Evolutionary conservation across 192 early-diverging fungal species (phyloP).

Genomic region (Chytriomyces confervae): DNA sequence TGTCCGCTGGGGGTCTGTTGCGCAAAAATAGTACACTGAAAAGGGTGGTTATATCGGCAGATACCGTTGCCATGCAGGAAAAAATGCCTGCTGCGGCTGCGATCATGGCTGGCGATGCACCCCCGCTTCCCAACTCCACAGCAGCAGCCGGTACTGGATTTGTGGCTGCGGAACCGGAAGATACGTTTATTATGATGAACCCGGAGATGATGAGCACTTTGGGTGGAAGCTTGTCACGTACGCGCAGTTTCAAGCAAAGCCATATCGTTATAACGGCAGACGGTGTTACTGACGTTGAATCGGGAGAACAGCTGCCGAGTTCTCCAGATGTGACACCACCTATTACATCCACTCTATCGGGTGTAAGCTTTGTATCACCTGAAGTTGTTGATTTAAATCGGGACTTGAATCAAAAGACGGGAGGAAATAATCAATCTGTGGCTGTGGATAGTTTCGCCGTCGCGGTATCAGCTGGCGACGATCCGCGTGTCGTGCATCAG

Average conservation of each 20-base stretch:
- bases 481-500: no score
- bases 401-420: no score
- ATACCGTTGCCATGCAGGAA: no score
- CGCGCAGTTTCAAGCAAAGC: conserved; percentile 25
- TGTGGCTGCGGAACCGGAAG: background rate
- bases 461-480: no score
- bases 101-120: background rate
- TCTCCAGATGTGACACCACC: background rate
- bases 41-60: background rate
- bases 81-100: background rate
- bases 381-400: no score
- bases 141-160: background rate
- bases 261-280: conserved; percentile 28
- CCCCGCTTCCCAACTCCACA: background rate
- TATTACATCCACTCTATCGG: background rate
- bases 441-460: no score
- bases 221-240: conserved; percentile 14
- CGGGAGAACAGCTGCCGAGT: background rate
- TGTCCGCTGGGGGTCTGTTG: background rate
- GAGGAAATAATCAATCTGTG: no score
- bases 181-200: background rate
- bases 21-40: conserved; percentile 18
- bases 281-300: background rate
- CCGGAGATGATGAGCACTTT: background rate
- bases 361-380: no score